Base-by-base conservation (phyloP, 768 basidiomycete genomes). In the Cystofilobasidium ferigula region DNA sequence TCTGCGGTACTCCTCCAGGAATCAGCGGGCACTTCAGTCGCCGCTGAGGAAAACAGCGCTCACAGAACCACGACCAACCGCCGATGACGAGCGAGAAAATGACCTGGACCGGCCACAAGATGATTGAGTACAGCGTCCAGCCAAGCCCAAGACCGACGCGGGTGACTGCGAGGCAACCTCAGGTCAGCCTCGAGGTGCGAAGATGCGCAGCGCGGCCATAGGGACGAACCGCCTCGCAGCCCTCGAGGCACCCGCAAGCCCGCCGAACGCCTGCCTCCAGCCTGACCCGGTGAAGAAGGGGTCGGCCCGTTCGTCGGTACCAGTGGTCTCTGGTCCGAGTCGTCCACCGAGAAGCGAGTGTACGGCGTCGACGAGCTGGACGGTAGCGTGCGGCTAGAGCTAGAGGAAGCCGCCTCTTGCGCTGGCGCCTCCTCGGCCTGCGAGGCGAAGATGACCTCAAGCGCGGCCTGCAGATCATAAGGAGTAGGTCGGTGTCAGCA, bases 391-490 rank as follows among this genome's bases (percentile, higher is more conserved):
- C 40, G 42, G 13, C 42, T 18, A 16, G 63, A 64, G 13, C 42
- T 18, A 16, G 63, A 64, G 38, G 62, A 57, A 53, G 43, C 56
- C 56, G 32, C 26, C 3, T 5, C 2, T 13, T 18, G 22, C 22
- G 30, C 38, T 16, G 69, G 43, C 1, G 59, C 22, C 4, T 66
- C 60, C 20, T 26, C 42, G 28, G 68, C 32, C 51, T 79, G 47
- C 71, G 63, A 56, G 66, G 62, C 42, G 68, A 69, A 64, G 54
- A 64, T n/a, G 71, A 62, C 28, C 64, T 70, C 34, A 71, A 62
- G 8, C 69, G 70, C 43, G 61, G 70, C 40, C 58, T 67, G 42
- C 57, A 42, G 71, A 43, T 32, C 36, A 35, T 36, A 54, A 28
- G 34, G 42, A 28, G 43, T 58, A 42, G 30, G 57, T n/a, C 24